Base-by-base conservation (phyloP, 345 rosid species). In the Brassica carinata region DNA sequence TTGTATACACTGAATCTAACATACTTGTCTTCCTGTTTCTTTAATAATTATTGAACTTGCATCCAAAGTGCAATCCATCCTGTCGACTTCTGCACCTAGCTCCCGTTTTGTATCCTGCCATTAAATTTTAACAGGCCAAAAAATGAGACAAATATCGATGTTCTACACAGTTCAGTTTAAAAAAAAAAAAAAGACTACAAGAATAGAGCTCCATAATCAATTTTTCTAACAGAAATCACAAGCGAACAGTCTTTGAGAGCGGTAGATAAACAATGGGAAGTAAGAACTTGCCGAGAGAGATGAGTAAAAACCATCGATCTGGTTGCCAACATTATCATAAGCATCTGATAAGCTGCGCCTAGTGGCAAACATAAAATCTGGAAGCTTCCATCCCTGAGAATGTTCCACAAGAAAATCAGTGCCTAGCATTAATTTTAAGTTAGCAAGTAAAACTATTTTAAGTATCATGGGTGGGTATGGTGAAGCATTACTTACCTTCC, bases 361-460 rank as follows among this genome's bases (percentile, higher is more conserved):
- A 1, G 98, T 92, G 4, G 97, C 98, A 87, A 96, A 93, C 97
- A 87, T 90, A 88, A 96, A 77, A 85, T 96, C 95, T 53, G 96
- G 91, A 89, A 96, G 92, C 64, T 91, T 90, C 96, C 94, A 96
- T 3, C 99, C 98, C 98, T 96, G 84, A 64, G 64, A 81, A 43
- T 36, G 71, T 69, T 77, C 23, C 70, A 62, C 48, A 70, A 19
- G 8, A 40, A 62, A 17, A 31, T 57, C 15, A 69, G 65, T 11
- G 17, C 23, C 58, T 66, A 59, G 18, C 26, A 51, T 31, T 29
- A 36, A 40, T 40, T 67, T 29, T 8, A 66, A 40, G 4, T 18
- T 11, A 57, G 43, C 58, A 71, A 64, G 67, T 11, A 43, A 43
- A 72, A 68, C 55, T 48, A 13, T 48, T 48, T 57, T 3, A 30